phyloP scores from a whole-genome alignment of 257 asterid species.

The Perilla frutescens region DNA sequence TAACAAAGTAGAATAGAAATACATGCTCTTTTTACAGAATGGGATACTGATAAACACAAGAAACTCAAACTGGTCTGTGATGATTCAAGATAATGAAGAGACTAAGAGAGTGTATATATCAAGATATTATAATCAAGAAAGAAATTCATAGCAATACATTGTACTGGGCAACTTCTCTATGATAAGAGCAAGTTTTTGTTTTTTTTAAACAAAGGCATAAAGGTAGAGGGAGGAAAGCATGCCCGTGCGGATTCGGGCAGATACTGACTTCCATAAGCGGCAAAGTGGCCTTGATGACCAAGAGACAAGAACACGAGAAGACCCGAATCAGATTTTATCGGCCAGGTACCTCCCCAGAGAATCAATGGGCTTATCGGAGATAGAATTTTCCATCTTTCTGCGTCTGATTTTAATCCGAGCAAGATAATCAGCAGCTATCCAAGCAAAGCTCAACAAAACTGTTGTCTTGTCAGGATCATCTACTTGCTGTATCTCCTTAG shows the following conservation, averaged over 20 bases:
- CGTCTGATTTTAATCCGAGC: constrained; percentile 72
- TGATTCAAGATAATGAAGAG: neutral
- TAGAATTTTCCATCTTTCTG: constrained; percentile 42
- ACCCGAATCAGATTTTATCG: constrained; percentile 58
- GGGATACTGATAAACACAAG: neutral
- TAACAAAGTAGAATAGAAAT: constrained; percentile 6
- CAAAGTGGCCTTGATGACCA: constrained; percentile 44
- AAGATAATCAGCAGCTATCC: constrained; percentile 96
- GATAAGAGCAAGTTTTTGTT: neutral
- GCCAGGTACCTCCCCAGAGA: constrained; percentile 75
- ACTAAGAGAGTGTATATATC: neutral
- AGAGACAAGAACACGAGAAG: neutral
- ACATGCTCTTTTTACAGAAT: neutral
- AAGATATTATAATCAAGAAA: neutral
- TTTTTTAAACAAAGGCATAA: constrained; percentile 1
- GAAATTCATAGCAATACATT: neutral
- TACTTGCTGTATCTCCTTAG: constrained; percentile 46
- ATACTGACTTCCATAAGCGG: constrained; percentile 33
- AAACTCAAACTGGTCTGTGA: neutral
- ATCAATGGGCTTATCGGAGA: constrained; percentile 66
- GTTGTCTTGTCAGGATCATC: constrained; percentile 45
- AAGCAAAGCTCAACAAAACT: constrained; percentile 83
- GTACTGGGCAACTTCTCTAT: neutral
- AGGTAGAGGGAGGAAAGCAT: constrained; percentile 9
- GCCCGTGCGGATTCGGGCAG: constrained; percentile 8